A percentile compares a stretch with the other conserved stretches of the same genome.
phyloP scores from a whole-genome alignment of 108 stramenopile genomes.

The Discostella pseudostelligera region DNA sequence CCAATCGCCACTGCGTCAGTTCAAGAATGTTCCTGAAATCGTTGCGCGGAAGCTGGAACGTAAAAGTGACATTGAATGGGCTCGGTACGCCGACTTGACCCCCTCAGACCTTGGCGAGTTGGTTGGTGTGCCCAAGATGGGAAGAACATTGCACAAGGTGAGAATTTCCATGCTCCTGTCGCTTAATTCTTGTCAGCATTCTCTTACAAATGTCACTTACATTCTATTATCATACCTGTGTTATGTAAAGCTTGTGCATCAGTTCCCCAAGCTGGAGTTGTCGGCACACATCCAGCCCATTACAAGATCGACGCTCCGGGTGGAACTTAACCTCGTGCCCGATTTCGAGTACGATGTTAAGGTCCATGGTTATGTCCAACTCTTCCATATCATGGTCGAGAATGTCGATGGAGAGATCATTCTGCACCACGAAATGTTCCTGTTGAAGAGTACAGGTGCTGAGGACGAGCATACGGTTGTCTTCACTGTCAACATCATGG shows the following conservation, averaged over 20 bases:
- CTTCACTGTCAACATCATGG: constrained; percentile 93
- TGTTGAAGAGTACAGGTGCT: constrained; percentile 67
- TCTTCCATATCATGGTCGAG: constrained; percentile 95
- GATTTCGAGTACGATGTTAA: constrained; percentile 93
- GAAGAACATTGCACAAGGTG: constrained; percentile 93
- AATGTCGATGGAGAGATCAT: constrained; percentile 96
- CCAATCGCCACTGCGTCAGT: constrained; percentile 97
- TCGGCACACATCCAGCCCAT: constrained; percentile 96
- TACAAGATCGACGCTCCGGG: constrained; percentile 90
- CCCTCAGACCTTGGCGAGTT: constrained; percentile 97
- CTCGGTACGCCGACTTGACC: constrained; percentile 91
- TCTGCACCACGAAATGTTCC: constrained; percentile 93
- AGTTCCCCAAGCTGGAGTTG: constrained; percentile 93
- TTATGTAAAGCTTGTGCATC: constrained; percentile 96
- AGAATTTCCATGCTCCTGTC: too few relatives aligned
- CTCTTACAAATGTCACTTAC: too few relatives aligned
- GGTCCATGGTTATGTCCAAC: constrained; percentile 89
- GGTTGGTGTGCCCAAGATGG: constrained; percentile 97
- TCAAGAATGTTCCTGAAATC: constrained; percentile 88
- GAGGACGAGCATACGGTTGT: constrained; percentile 89
- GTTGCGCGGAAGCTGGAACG: constrained; percentile 94
- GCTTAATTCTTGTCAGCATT: too few relatives aligned
- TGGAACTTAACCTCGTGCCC: constrained; percentile 90
- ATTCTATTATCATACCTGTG: too few relatives aligned
- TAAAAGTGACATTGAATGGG: constrained; percentile 96